These are phyloP conservation scores for Boehmeria nivea DNA, from an alignment of 306 rosid genomes.

Conservation along the genomic window DNA sequence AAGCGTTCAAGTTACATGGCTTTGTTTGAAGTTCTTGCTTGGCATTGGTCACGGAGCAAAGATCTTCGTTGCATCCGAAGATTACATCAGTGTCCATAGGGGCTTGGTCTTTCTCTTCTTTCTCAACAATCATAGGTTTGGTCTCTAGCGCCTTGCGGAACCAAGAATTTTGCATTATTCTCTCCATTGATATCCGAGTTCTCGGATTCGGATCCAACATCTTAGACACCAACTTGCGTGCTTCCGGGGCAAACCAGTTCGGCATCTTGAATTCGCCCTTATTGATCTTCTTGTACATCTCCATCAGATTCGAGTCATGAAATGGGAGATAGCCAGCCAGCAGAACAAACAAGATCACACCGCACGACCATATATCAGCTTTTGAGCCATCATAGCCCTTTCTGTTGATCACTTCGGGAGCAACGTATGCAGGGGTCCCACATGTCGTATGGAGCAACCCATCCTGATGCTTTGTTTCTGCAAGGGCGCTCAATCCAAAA, in stretches of 20 bases:
- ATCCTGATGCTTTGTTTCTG: constrained; percentile 69
- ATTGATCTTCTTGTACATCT: constrained; percentile 77
- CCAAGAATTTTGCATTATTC: constrained; percentile 70
- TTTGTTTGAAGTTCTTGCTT: constrained; percentile 35
- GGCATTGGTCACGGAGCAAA: constrained; percentile 28
- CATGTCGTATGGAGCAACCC: constrained; percentile 94
- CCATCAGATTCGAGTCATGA: constrained; percentile 84
- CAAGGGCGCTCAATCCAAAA: constrained; percentile 85
- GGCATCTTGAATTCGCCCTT: constrained; percentile 78
- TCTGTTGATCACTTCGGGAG: constrained; percentile 88
- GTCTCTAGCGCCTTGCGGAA: constrained; percentile 48
- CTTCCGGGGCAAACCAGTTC: constrained; percentile 77
- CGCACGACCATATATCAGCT: constrained; percentile 98
- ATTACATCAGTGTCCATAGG: constrained; percentile 35
- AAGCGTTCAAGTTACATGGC: constrained; percentile 66
- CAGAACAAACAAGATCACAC: constrained; percentile 83
- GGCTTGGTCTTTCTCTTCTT: constrained; percentile 25
- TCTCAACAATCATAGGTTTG: constrained; percentile 24
- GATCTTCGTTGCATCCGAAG: constrained; percentile 39
- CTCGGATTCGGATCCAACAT: constrained; percentile 77
- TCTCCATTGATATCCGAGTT: constrained; percentile 64
- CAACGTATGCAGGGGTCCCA: constrained; percentile 95
- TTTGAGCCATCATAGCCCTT: constrained; percentile 83
- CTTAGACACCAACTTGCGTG: constrained; percentile 60
- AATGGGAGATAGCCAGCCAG: constrained; percentile 94